phyloP scores from a whole-genome alignment of 805 yeast species.

The Lachancea dasiensis region DNA sequence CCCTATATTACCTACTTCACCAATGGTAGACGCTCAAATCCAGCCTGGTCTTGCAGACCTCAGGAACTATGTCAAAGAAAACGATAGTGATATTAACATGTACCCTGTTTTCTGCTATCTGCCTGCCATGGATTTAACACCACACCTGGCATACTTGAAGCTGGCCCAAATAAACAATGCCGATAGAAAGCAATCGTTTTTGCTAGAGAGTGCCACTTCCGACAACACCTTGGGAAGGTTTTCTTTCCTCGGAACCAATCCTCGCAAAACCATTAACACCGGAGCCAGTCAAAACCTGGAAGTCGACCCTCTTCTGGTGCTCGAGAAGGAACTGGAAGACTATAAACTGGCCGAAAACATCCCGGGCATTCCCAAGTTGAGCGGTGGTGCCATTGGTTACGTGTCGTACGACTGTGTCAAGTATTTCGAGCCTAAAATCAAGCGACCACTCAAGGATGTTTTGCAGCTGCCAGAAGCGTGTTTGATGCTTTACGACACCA shows the following conservation, averaged over 20 bases:
- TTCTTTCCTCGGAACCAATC: constrained; percentile 84
- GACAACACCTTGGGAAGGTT: constrained; percentile 88
- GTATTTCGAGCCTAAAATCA: constrained; percentile 92
- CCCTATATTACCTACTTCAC: background rate
- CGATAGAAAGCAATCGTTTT: constrained; percentile 60
- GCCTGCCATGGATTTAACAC: constrained; percentile 73
- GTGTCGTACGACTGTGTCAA: constrained; percentile 94
- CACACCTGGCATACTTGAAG: constrained; percentile 85
- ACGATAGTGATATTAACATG: constrained; percentile 50
- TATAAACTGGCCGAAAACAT: constrained; percentile 61
- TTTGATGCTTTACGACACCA: constrained; percentile 83
- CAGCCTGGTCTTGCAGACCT: constrained; percentile 51
- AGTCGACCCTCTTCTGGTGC: constrained; percentile 69
- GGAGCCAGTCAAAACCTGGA: constrained; percentile 49
- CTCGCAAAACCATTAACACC: constrained; percentile 75
- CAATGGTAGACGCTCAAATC: constrained; percentile 23
- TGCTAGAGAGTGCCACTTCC: constrained; percentile 82
- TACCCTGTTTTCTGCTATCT: constrained; percentile 77
- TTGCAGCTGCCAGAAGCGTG: constrained; percentile 86
- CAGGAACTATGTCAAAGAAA: constrained; percentile 35
- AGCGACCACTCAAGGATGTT: constrained; percentile 66
- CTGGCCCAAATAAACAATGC: constrained; percentile 56
- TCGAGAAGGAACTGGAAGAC: constrained; percentile 66
- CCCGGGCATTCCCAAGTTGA: constrained; percentile 75
- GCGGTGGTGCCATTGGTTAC: constrained; percentile 97